Evolutionary conservation across 805 yeast species (phyloP).

Genomic region (Sungouiella thailandica): DNA sequence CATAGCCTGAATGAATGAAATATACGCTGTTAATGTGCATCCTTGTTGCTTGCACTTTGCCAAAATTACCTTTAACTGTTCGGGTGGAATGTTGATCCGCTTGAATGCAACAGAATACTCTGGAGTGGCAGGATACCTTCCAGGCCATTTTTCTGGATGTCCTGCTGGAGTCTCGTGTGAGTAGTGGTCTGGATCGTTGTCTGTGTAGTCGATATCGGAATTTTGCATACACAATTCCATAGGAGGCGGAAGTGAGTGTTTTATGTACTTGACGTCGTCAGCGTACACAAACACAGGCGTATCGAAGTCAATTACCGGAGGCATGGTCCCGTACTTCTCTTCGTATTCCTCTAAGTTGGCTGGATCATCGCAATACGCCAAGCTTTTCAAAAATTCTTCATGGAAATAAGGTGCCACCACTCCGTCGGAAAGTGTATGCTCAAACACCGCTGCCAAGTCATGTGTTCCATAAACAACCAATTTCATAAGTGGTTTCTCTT

Average conservation of each 20-base stretch:
- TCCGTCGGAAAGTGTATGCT: conserved; percentile 39
- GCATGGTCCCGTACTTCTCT: conserved; percentile 9
- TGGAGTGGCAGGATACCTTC: conserved; percentile 18
- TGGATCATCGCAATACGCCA: conserved; percentile 15
- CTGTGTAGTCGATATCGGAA: conserved; percentile 21
- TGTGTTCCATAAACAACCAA: conserved; percentile 19
- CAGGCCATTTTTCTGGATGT: conserved; percentile 26
- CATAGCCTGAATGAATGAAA: conserved; percentile 21
- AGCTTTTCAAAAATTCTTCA: conserved; percentile 26
- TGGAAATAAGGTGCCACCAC: conserved; percentile 31
- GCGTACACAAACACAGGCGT: conserved; percentile 19
- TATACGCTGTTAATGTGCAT: conserved; percentile 31
- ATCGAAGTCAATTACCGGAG: conserved; percentile 2
- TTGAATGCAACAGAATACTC: conserved; percentile 20
- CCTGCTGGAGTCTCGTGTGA: conserved; percentile 18
- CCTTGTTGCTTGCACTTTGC: conserved; percentile 22
- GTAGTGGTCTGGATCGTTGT: conserved; percentile 21
- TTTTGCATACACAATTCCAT: conserved; percentile 27
- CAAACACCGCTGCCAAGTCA: conserved; percentile 24
- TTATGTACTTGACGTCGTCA: conserved; percentile 16
- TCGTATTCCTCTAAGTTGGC: conserved; percentile 5
- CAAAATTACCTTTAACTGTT: conserved; percentile 19
- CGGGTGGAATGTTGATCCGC: conserved; percentile 22
- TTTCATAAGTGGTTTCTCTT: conserved; percentile 25
- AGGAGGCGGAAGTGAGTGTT: conserved; percentile 32